phyloP scores from a whole-genome alignment of 1,284 basidiomycete genomes.

The Papiliotrema terrestris region DNA sequence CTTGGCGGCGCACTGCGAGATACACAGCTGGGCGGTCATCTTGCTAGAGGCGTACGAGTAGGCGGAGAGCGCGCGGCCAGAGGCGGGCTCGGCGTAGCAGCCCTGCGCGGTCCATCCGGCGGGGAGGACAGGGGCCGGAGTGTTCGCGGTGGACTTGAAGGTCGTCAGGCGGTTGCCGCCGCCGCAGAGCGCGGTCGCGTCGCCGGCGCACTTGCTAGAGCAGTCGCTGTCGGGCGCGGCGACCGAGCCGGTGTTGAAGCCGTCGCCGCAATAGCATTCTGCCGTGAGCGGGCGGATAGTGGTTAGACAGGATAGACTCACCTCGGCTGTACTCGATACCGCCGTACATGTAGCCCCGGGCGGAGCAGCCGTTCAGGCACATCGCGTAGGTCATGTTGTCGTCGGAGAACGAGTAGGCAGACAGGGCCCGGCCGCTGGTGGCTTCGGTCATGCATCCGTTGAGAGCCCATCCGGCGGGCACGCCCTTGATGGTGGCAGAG shows the following conservation, averaged over 20 bases:
- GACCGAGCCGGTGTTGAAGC: conserved; percentile 5
- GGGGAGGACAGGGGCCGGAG: conserved; percentile 1
- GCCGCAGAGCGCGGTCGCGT: conserved; percentile 17
- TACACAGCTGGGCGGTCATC: conserved; percentile 26
- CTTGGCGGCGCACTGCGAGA: conserved; percentile 1
- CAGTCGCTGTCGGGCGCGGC: conserved; percentile 10
- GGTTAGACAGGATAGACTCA: background rate
- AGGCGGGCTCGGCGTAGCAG: conserved; percentile 26
- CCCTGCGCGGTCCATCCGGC: conserved; percentile 18
- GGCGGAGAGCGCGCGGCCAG: conserved; percentile 26
- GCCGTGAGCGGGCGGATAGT: background rate
- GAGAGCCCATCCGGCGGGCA: conserved; percentile 5
- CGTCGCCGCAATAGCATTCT: conserved; percentile 31
- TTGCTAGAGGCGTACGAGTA: conserved; percentile 9
- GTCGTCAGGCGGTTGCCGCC: background rate
- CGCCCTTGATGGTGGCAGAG: conserved; percentile 35
- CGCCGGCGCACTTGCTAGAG: conserved; percentile 25
- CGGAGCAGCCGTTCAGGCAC: conserved; percentile 14
- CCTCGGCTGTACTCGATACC: conserved; percentile 18
- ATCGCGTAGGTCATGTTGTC: conserved; percentile 20
- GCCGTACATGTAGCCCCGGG: conserved; percentile 7
- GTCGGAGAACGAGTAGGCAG: conserved; percentile 13
- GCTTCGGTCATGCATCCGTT: conserved; percentile 33
- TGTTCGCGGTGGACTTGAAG: background rate
- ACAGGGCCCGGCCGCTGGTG: conserved; percentile 22